Evolutionary conservation across 148 eudicot species (phyloP), one percentile per base, ranked within the genome.

Genomic region (Beta vulgaris): DNA sequence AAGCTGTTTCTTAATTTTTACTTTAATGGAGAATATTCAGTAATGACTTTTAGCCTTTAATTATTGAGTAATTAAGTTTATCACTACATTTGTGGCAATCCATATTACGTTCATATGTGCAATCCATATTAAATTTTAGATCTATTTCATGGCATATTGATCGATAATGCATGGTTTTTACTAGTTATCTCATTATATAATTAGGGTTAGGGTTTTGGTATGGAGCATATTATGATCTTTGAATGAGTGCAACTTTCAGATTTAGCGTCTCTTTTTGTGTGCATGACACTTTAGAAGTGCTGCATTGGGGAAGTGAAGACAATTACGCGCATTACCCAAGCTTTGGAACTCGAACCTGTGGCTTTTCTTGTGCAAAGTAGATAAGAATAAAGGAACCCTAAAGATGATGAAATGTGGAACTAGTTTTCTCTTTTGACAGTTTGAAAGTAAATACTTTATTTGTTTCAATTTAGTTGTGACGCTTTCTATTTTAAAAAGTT

Each of bases 201-300:
- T 63, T 80, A 75, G 79, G 83, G 79, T 75, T 80, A 80, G 83
- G 83, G 83, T 80, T 80, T 74, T 62, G 44, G 15, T 16, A 43
- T 73, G 18, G 62, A 40, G 62, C 72, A 67, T 42, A 32, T 53
- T n/a, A n/a, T n/a, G n/a, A 29, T 51, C 10, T 46, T 63, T 72
- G 55, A 35, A 63, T 69, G 75, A 75, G 82, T 51, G 65, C 71
- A 58, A 28, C 44, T 69, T 70, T 75, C 34, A 63, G 70, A 54
- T 28, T 64, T 69, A 55, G 76, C 72, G 76, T 71, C 72, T 80
- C 80, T 66, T 72, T 81, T 76, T 76, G 75, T 80, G 79, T 71
- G 83, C 79, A 42, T 54, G 0, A 4, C 19, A 53, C 19, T 65
- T 37, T 71, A 68, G 6, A 68, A 75, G 36, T 0, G 10, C 7